phyloP scores from a whole-genome alignment of 208 protist species.

The Crithidia brevicula region DNA sequence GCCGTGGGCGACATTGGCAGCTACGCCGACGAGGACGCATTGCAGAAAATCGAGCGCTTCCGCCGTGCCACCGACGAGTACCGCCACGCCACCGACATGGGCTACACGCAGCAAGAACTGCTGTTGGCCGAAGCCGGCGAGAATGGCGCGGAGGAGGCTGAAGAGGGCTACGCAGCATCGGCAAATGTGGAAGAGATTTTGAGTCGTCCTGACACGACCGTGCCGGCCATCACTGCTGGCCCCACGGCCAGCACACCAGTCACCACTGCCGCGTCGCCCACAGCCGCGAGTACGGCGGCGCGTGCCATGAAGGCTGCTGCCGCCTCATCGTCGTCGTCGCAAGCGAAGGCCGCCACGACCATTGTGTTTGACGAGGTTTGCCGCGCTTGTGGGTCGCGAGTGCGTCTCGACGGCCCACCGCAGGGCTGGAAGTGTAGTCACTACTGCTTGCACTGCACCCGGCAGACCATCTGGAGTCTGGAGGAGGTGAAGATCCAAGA shows the following conservation, averaged over 20 bases:
- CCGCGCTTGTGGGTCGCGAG: slow-evolving; percentile 56
- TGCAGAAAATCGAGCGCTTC: slow-evolving; percentile 60
- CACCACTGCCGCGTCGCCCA: neutral
- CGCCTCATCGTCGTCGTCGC: neutral
- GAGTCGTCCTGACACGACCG: slow-evolving; percentile 30
- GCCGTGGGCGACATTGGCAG: slow-evolving; percentile 58
- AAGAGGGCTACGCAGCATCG: slow-evolving; percentile 10
- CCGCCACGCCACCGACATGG: slow-evolving; percentile 76
- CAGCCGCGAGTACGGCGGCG: slow-evolving; percentile 26
- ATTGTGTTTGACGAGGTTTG: slow-evolving; percentile 64
- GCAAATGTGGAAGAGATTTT: slow-evolving; percentile 58
- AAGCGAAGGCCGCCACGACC: neutral
- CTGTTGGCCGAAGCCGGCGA: slow-evolving; percentile 44
- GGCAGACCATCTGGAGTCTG: slow-evolving; percentile 74
- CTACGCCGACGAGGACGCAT: slow-evolving; percentile 79
- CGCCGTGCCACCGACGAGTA: slow-evolving; percentile 83
- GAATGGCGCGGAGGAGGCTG: slow-evolving; percentile 3
- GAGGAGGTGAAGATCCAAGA: slow-evolving; percentile 37
- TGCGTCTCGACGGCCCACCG: slow-evolving; percentile 45
- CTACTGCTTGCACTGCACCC: slow-evolving; percentile 69
- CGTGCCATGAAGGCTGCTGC: slow-evolving; percentile 29
- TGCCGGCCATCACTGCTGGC: slow-evolving; percentile 5
- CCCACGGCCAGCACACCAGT: neutral
- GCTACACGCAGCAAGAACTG: slow-evolving; percentile 81
- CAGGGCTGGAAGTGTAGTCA: slow-evolving; percentile 75